Evolutionary conservation across 441 rosid species (phyloP), one percentile per base, ranked within the genome.

Genomic region (Metrosideros polymorpha): DNA sequence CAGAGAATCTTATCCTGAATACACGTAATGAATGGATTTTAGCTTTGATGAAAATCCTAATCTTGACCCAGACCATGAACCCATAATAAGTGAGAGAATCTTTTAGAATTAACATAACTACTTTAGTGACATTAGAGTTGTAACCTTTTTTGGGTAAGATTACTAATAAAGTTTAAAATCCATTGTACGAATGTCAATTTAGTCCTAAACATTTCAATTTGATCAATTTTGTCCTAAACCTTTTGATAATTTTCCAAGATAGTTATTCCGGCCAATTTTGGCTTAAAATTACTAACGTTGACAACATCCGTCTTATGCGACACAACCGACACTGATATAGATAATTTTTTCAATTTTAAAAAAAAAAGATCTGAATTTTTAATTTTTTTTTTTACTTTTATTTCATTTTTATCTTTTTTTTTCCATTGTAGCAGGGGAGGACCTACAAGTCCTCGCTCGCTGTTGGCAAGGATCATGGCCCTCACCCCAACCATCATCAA

Each of bases 221-320:
- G 15, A 7, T 0, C 19, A 57, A n/a, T 57, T 13, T 57, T 13
- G 8, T 57, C 4, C 6, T 13, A n/a, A n/a, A 57, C 5, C 8
- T 57, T 57, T n/a, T 57, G 6, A 57, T 2, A 57, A 57, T 14
- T 57, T 57, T 7, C 1, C 1, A n/a, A 59, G 13, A 1, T 0
- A 59, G 17, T 29, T 0, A 13, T 6, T 29, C 9, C 0, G 0
- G 13, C 0, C 5, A n/a, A n/a, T 57, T 57, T 59, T 59, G 15
- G 2, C 50, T 2, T 14, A 0, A 49, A 49, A 49, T 49, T 49
- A 9, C 4, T 12, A 12, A 49, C 12, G 12, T 12, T 14, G 14
- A 3, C 50, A 1, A 14, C 4, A 49, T 0, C 1, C 14, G 4
- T 49, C 50, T 14, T 47, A 12, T 1, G 50, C 12, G 50, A 4